Evolutionary conservation across 129 eudicot genomes (phyloP).

Genomic region (Centaurea solstitialis): DNA sequence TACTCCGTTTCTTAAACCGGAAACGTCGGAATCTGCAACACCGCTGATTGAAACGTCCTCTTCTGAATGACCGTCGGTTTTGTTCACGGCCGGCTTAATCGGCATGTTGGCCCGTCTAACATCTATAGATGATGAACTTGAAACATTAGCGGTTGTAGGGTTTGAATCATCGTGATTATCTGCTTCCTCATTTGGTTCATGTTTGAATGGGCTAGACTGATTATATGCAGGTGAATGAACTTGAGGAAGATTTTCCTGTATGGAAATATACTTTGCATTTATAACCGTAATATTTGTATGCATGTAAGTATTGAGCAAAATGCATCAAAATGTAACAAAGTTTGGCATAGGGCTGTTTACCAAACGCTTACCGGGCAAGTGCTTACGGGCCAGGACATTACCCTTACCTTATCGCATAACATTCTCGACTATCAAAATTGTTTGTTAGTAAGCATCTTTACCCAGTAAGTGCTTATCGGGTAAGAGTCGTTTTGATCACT

Average conservation of each 20-base stretch:
- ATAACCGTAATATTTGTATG: neutral
- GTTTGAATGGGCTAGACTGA: slow-evolving; percentile 22
- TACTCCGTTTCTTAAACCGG: slow-evolving; percentile 30
- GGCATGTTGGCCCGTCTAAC: slow-evolving; percentile 12
- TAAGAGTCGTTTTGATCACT: too few species aligned
- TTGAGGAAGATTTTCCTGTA: slow-evolving; percentile 43
- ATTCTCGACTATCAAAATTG: too few species aligned
- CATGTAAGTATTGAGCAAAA: neutral
- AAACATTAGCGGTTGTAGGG: slow-evolving; percentile 29
- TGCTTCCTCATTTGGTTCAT: slow-evolving; percentile 37
- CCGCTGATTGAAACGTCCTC: slow-evolving; percentile 24
- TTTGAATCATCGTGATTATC: slow-evolving; percentile 18
- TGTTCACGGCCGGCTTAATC: slow-evolving; percentile 5
- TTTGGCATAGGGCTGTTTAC: too few species aligned
- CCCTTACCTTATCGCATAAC: too few species aligned
- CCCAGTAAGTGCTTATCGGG: too few species aligned
- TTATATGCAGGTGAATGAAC: slow-evolving; percentile 36
- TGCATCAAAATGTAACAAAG: neutral
- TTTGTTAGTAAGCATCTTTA: too few species aligned
- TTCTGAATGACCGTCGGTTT: slow-evolving; percentile 15
- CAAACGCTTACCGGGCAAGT: too few species aligned
- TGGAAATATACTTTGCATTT: slow-evolving; percentile 13
- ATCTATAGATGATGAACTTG: slow-evolving; percentile 39
- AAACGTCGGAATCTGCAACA: slow-evolving; percentile 22
- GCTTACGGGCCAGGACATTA: too few species aligned